Evolutionary conservation across 2,329 filamentous ascomycete species (phyloP), one percentile per base, ranked within the genome.

Genomic region (Aspergillus ruber): DNA sequence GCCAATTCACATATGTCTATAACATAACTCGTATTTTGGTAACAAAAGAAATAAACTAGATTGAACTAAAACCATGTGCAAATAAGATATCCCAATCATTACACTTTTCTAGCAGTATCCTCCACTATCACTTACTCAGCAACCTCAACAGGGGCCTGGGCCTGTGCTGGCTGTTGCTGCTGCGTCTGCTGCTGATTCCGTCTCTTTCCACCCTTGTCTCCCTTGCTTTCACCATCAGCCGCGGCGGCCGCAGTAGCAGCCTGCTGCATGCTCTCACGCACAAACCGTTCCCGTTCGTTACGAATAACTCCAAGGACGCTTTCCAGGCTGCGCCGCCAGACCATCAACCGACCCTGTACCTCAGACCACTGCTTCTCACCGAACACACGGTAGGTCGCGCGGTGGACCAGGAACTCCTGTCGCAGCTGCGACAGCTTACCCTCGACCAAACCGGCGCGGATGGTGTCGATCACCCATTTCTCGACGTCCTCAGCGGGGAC

Each of bases 401-500:
- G 84, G 78, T 98, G 93, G 53, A 98, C 89, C 46, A 96, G 79
- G 79, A 98, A 97, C 54, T 91, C 87, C 67, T 88, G 82, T 68
- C 89, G 90, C 67, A 91, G 81, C 75, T 98, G 93, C 50, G 87
- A 93, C 58, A 98, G 83, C 74, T 95, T 95, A 67, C 93, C 93
- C 76, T 98, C 93, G 45, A 98, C 88, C 33, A 98, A 83, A 29
- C 90, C 90, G 42, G 90, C 89, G 58, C 93, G 88, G 73, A 98
- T 96, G 58, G 94, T 90, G 69, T 98, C 93, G 63, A 98, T 98
- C 57, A 94, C 89, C 93, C 93, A 98, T 80, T 91, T 86, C 79
- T 98, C 93, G 38, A 97, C 89, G 54, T 97, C 89, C 55, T 87
- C 84, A 42, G 74, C 66, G 41, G 88, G 83, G 47, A 98, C 84